These are phyloP conservation scores for Colletotrichum lini DNA, from an alignment of 2,329 filamentous ascomycete species.

Conservation along the genomic window DNA sequence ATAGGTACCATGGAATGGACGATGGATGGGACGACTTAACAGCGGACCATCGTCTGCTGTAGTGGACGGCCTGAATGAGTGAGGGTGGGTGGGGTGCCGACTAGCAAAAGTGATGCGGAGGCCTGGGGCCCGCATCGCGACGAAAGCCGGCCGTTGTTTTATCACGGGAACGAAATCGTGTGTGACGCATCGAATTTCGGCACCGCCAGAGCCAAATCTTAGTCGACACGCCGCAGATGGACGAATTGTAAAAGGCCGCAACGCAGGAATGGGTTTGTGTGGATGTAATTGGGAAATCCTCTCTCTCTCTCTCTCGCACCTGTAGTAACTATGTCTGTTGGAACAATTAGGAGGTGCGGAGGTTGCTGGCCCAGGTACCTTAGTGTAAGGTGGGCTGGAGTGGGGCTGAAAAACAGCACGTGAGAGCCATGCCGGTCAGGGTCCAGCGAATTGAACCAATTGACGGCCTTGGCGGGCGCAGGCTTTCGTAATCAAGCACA, in stretches of 20 bases:
- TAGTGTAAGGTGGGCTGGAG: background rate
- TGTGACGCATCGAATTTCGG: constrained; percentile 2
- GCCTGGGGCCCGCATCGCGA: constrained; percentile 17
- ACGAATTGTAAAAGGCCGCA: constrained; percentile 5
- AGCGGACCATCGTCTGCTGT: background rate
- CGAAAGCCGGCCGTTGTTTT: background rate
- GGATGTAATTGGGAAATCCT: background rate
- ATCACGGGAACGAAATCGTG: constrained; percentile 2
- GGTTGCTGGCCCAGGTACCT: background rate
- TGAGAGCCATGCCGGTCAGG: constrained; percentile 27
- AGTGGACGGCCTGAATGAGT: no score
- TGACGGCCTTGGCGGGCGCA: constrained; percentile 25
- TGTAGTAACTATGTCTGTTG: background rate
- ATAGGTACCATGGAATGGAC: background rate
- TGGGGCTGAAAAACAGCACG: constrained; percentile 10
- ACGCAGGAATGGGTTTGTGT: constrained; percentile 4
- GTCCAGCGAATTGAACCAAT: constrained; percentile 12
- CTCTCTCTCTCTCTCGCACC: no score
- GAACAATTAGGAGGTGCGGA: background rate
- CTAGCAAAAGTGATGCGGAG: constrained; percentile 3
- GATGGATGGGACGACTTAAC: background rate
- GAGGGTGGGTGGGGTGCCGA: background rate
- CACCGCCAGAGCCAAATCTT: constrained; percentile 2
- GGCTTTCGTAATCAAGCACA: constrained; percentile 36
- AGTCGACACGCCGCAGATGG: background rate